Conservation (phyloP, 2,329 filamentous ascomycete species). For the Rugonectria rugulosa region DNA sequence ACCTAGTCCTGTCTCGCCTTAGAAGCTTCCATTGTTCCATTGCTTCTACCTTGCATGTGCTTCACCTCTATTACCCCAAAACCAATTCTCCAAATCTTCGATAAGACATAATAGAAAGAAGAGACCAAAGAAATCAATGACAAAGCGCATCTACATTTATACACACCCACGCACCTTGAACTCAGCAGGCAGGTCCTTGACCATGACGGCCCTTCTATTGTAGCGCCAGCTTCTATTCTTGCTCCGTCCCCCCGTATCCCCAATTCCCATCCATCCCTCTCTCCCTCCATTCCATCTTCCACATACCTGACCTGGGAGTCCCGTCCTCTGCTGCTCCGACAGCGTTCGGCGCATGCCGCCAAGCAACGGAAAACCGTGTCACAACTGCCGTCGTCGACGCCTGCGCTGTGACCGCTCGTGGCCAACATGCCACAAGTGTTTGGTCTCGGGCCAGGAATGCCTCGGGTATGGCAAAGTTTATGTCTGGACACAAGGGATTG, state of each 20-base stretch:
- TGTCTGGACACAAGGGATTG: slow-evolving; percentile 64
- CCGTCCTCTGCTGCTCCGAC: slow-evolving; percentile 37
- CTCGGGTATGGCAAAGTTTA: slow-evolving; percentile 68
- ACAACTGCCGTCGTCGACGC: slow-evolving; percentile 68
- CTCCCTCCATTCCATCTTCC: too few relatives aligned
- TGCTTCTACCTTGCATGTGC: neutral
- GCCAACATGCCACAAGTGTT: slow-evolving; percentile 67
- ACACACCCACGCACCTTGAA: too few relatives aligned
- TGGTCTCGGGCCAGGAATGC: slow-evolving; percentile 62
- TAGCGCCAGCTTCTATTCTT: slow-evolving; percentile 19
- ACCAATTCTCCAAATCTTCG: neutral
- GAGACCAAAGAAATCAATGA: neutral
- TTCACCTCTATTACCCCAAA: neutral
- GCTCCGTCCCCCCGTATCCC: slow-evolving; percentile 8
- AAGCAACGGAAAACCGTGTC: slow-evolving; percentile 57
- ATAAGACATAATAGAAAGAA: neutral
- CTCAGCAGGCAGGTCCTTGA: slow-evolving; percentile 14
- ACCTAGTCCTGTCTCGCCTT: too few relatives aligned
- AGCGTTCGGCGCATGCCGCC: slow-evolving; percentile 44
- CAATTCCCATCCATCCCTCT: slow-evolving; percentile 3
- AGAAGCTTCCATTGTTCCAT: neutral
- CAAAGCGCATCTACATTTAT: neutral
- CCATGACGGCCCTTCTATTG: slow-evolving; percentile 16
- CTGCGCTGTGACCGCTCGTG: slow-evolving; percentile 68
- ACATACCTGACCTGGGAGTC: too few relatives aligned